A percentile compares a stretch with the other conserved stretches of the same genome.
phyloP scores from a whole-genome alignment of 257 asterid genomes.

The Mentha longifolia region DNA sequence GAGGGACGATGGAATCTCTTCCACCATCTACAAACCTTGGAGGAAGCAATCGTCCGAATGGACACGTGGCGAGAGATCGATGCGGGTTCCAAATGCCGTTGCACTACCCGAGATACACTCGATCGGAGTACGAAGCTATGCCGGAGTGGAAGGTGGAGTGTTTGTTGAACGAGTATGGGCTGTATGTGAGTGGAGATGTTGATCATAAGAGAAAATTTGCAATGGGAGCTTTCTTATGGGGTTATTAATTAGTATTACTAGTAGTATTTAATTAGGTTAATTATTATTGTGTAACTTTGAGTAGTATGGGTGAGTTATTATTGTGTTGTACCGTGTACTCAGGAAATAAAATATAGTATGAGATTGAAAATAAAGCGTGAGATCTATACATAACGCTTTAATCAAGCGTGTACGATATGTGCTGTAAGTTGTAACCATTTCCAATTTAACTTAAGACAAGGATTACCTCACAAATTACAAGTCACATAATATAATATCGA shows the following conservation, averaged over 20 bases:
- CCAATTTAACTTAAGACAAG: too few species aligned
- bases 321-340: too few species aligned
- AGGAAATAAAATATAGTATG: too few species aligned
- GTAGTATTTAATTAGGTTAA: not conserved
- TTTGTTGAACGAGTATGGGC: conserved; percentile 52
- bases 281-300: not conserved
- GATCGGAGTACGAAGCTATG: conserved; percentile 61
- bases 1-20: conserved; percentile 51
- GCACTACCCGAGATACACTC: conserved; percentile 71
- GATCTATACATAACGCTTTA: too few species aligned
- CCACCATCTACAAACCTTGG: conserved; percentile 27
- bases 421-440: too few species aligned
- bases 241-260: conserved; percentile 3
- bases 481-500: too few species aligned
- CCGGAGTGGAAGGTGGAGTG: conserved; percentile 71
- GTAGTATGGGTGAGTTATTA: not conserved
- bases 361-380: too few species aligned
- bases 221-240: conserved; percentile 77
- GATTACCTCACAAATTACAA: too few species aligned
- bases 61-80: conserved; percentile 35
- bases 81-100: conserved; percentile 69
- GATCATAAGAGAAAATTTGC: conserved; percentile 67
- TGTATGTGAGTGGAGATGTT: conserved; percentile 52
- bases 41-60: conserved; percentile 15
- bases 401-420: too few species aligned